Evolutionary conservation across 75 land plant genomes (phyloP).

Genomic region (Sequoia sempervirens): DNA sequence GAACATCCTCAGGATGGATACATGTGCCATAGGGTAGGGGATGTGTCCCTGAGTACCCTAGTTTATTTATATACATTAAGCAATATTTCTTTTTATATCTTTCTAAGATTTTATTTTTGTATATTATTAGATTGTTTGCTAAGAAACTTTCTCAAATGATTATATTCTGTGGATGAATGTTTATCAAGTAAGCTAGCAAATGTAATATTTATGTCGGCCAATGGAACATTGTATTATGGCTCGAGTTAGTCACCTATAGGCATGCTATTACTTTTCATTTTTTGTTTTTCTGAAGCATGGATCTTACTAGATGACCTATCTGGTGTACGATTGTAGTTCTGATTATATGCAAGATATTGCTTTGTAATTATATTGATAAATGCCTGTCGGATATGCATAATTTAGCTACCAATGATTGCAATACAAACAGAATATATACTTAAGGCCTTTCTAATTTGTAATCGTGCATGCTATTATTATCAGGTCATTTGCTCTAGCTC

Average conservation of each 20-base stretch:
- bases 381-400: neutral
- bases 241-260: neutral
- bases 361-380: neutral
- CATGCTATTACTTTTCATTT: neutral
- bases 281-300: neutral
- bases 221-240: neutral
- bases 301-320: neutral
- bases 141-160: neutral
- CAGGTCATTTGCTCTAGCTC: constrained; percentile 78
- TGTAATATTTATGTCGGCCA: neutral
- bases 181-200: no score
- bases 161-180: no score
- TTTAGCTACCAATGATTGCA: neutral
- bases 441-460: neutral
- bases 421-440: neutral
- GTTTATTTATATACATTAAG: no score
- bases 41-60: no score
- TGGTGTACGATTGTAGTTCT: neutral
- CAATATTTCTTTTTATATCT: neutral
- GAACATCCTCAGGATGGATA: no score
- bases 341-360: neutral
- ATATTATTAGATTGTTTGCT: neutral
- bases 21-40: no score
- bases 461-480: constrained; percentile 2
- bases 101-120: neutral